Evolutionary conservation across 2,329 filamentous ascomycete genomes (phyloP).

Genomic region (Stemphylium vesicarium): DNA sequence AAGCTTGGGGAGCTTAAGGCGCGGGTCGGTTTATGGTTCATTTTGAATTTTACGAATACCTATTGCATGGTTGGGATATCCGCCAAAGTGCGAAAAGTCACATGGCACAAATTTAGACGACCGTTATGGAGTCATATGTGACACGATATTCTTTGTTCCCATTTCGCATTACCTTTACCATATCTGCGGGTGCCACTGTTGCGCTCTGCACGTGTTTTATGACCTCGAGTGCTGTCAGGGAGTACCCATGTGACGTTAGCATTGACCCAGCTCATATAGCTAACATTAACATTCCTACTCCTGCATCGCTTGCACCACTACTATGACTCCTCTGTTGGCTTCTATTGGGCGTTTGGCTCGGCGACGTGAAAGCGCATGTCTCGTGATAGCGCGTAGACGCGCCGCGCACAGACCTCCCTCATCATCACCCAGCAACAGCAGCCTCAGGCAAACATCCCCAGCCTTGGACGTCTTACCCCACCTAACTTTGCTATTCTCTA

Average conservation of each 20-base stretch:
- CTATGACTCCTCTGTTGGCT: background rate
- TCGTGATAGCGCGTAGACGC: conserved; percentile 32
- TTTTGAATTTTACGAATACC: conserved; percentile 45
- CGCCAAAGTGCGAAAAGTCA: conserved; percentile 43
- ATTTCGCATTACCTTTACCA: background rate
- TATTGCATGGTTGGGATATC: conserved; percentile 49
- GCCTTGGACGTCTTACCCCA: conserved; percentile 11
- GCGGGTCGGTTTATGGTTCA: conserved; percentile 30
- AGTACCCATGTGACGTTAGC: background rate
- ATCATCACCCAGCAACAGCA: conserved; percentile 20
- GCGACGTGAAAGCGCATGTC: conserved; percentile 10
- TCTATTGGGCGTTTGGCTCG: background rate
- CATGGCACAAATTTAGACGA: conserved; percentile 39
- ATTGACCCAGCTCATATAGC: background rate
- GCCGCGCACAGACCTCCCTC: conserved; percentile 21
- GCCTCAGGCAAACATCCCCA: conserved; percentile 32
- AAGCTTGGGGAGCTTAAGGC: conserved; percentile 47
- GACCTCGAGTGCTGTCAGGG: background rate
- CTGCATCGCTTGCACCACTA: background rate
- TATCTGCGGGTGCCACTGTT: background rate
- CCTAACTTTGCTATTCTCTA: background rate
- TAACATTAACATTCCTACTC: background rate
- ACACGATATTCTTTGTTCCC: conserved; percentile 8
- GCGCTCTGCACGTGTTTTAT: background rate
- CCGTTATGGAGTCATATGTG: conserved; percentile 23